Evolutionary conservation across 106 monocot genomes (phyloP), one percentile per base, ranked within the genome.

Genomic region (Phalaenopsis aphrodite): DNA sequence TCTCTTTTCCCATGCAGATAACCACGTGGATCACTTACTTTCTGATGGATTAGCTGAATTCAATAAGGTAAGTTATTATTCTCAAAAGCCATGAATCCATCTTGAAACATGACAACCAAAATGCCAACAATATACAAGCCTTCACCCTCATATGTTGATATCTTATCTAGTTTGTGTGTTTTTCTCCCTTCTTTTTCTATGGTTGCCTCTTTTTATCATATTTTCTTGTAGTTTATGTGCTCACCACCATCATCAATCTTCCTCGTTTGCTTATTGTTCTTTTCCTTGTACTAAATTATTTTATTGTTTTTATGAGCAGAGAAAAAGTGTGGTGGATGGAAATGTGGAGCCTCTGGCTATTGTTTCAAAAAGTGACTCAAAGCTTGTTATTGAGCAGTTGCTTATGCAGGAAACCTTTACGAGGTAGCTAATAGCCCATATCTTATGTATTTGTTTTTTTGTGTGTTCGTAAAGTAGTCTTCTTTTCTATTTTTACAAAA

Each of bases 341-440:
- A 67, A 61, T 42, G 76, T 72, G 67, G 76, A 56, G 47, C 41
- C 80, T n/a, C 75, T 46, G 24, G 85, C 87, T 75, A 81, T 86
- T 74, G 75, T 79, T 37, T 39, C 80, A 30, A 88, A 55, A 65
- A 91, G 57, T 78, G 86, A 89, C 78, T 55, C 76, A 8, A 94
- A 89, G 80, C 81, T 83, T 84, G 84, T 79, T 58, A 89, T 94
- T 72, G 82, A 90, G 79, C 81, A 91, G 24, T 65, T 94, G 78
- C 82, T 94, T 80, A 76, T 80, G 83, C 84, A 91, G 81, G 94
- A 94, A 75, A 91, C 81, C 11, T 94, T 91, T 84, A 79, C 94
- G 42, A 91, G 94, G 94, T 94, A 85, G 30, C 46, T 81, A 19
- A 37, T 68, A 9, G 9, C 36, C n/a, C 23, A 46, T 55, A 79